Base-by-base conservation (phyloP, 73 alveolate species). In the Paramecium pentaurelia region DNA sequence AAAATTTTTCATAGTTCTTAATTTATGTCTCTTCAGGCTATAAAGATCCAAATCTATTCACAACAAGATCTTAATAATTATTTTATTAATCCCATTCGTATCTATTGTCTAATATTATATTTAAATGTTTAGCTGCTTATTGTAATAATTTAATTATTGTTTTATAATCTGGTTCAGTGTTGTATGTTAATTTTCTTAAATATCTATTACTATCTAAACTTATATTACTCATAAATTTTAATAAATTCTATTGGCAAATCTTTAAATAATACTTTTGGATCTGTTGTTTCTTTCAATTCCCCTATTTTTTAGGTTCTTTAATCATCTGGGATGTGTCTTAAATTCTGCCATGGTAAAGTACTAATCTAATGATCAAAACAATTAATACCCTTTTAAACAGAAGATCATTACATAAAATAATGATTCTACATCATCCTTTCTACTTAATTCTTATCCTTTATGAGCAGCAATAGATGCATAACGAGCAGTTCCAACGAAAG, bases 271-370 rank as follows among this genome's bases (percentile, higher is more conserved):
- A 96, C 47, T 71, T 96, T 98, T 28, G 96, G 71, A 10, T 98
- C 93, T 6, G 97, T 97, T 59, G 93, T 73, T 86, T 85, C 77
- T 92, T 97, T 97, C 97, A 92, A 92, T 37, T 96, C 98, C 93
- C 92, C 93, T 71, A 98, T 95, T 88, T 92, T 95, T 92, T 95
- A 94, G 87, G 96, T 95, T 92, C 97, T 98, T 86, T 98, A 98
- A 73, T 96, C 96, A 92, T 96, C 97, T 8, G 97, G 89, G 71
- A 93, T 87, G 4, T 98, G 98, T 87, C 92, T 89, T 93, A 95
- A 93, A 6, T 99, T 99, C 86, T 96, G 97, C 99, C 99, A 98
- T 45, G 99, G 99, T 54, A 95, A 77, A 84, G 71, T 86, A 32
- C 84, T 64, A 64, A 64, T n/a, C 84, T 64, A 64, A 64, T 64